Base-by-base conservation (phyloP, 78 protist genomes). In the Emiliania huxleyi region DNA sequence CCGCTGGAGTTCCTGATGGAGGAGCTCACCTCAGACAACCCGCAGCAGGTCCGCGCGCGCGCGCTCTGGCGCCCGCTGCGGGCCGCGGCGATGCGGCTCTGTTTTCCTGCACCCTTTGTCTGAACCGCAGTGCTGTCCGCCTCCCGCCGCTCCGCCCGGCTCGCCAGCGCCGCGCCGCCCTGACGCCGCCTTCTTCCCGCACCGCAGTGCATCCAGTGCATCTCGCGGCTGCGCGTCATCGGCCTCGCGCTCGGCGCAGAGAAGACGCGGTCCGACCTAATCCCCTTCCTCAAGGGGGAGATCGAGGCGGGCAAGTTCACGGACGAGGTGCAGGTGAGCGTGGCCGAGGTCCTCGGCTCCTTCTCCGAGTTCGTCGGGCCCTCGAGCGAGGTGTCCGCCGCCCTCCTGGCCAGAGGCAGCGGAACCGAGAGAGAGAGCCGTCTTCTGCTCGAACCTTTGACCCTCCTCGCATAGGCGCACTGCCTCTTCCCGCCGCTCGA, bases 171-270 rank as follows among this genome's bases (percentile, higher is more conserved):
- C n/a, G n/a, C n/a, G n/a, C n/a, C n/a, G n/a, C n/a, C n/a, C n/a
- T n/a, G n/a, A n/a, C n/a, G n/a, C n/a, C n/a, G n/a, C n/a, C n/a
- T n/a, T n/a, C n/a, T n/a, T n/a, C n/a, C n/a, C n/a, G n/a, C n/a
- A n/a, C n/a, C n/a, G n/a, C n/a, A 52, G 62, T 52, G 62, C 62
- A 52, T 98, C 37, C 96, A 97, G 29, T 84, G 98, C 40, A 92
- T 98, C n/a, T 83, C 94, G 23, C 97, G 97, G 56, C 90, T 98
- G 19, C 69, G 93, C 71, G 95, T 98, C 44, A 98, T 98, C 81
- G 98, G 98, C 23, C 69, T 94, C 3, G 99, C 99, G 21, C 96
- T 98, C 4, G 99, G 99, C 43, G 95, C 95, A 38, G 98, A 98
- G 71, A 93, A 98, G 43, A 98, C 99, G 0, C 95, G 98, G n/a